Evolutionary conservation across 495 filamentous ascomycete species (phyloP).

Genomic region (Xylaria longipes): DNA sequence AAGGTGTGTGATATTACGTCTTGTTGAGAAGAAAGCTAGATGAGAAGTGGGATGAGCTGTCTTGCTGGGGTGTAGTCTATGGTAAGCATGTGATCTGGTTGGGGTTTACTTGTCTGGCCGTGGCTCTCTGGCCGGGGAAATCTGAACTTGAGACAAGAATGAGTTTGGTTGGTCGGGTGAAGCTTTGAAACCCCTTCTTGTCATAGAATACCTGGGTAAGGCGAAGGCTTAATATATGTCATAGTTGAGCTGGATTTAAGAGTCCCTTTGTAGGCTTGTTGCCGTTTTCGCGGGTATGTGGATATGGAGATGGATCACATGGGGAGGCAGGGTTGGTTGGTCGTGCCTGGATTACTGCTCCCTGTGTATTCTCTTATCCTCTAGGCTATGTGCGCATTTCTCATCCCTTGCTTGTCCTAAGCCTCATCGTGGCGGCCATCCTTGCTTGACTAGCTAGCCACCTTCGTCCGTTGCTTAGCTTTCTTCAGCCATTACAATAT

Average conservation of each 20-base stretch:
- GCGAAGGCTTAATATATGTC: no score
- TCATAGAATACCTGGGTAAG: no score
- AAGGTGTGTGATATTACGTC: not conserved
- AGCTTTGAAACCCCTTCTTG: no score
- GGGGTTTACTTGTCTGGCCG: not conserved
- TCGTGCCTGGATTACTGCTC: not conserved
- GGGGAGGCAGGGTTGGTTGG: not conserved
- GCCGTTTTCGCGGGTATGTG: no score
- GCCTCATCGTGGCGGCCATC: not conserved
- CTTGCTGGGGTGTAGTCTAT: not conserved
- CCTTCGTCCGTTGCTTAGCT: not conserved
- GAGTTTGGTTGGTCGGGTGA: no score
- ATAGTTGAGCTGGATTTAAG: no score
- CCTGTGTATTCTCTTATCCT: not conserved
- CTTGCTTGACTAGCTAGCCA: not conserved
- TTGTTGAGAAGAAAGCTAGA: not conserved
- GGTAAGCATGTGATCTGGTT: not conserved
- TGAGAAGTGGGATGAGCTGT: not conserved
- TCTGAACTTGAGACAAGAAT: no score
- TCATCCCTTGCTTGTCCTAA: not conserved
- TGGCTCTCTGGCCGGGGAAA: no score
- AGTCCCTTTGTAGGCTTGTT: no score
- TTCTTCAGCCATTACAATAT: not conserved
- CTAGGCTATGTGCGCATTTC: not conserved
- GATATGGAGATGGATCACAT: not conserved